Evolutionary conservation across 2,329 filamentous ascomycete species (phyloP).

Genomic region (Diaporthe amygdali): DNA sequence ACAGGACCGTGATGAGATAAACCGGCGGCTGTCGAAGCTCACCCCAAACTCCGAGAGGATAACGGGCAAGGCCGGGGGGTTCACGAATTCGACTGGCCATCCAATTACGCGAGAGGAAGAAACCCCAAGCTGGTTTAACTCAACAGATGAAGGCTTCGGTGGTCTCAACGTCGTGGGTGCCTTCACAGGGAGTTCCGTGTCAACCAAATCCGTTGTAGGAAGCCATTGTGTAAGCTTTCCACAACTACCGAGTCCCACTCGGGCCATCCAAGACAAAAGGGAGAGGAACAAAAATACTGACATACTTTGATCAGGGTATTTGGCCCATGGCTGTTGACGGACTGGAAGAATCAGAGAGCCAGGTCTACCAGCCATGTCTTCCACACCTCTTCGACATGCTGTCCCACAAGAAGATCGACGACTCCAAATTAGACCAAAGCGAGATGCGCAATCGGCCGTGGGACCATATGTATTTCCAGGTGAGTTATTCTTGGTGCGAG

Average conservation of each 20-base stretch:
- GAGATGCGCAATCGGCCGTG: slow-evolving; percentile 36
- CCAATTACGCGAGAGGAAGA: slow-evolving; percentile 18
- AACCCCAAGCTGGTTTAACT: background rate
- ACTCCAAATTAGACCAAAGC: slow-evolving; percentile 6
- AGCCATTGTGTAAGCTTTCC: slow-evolving; percentile 38
- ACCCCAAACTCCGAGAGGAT: slow-evolving; percentile 34
- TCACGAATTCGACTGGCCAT: slow-evolving; percentile 24
- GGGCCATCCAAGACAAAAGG: background rate
- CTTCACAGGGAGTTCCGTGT: slow-evolving; percentile 48
- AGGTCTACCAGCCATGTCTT: slow-evolving; percentile 51
- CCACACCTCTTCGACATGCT: slow-evolving; percentile 44
- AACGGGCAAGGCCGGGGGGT: slow-evolving; percentile 27
- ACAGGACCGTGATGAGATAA: slow-evolving; percentile 39
- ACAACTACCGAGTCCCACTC: background rate
- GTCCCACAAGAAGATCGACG: slow-evolving; percentile 31
- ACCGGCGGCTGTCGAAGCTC: slow-evolving; percentile 33
- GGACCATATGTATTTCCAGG: slow-evolving; percentile 39
- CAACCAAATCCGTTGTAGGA: slow-evolving; percentile 47
- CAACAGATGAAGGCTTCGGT: slow-evolving; percentile 34
- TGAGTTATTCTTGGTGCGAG: background rate
- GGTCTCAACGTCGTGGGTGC: slow-evolving; percentile 46
- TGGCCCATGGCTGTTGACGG: slow-evolving; percentile 47
- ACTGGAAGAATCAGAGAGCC: slow-evolving; percentile 45
- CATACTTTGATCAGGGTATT: slow-evolving; percentile 33
- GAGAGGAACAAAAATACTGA: background rate